phyloP scores from a whole-genome alignment of 371 early-diverging fungal species.

The Mortierella sp. region DNA sequence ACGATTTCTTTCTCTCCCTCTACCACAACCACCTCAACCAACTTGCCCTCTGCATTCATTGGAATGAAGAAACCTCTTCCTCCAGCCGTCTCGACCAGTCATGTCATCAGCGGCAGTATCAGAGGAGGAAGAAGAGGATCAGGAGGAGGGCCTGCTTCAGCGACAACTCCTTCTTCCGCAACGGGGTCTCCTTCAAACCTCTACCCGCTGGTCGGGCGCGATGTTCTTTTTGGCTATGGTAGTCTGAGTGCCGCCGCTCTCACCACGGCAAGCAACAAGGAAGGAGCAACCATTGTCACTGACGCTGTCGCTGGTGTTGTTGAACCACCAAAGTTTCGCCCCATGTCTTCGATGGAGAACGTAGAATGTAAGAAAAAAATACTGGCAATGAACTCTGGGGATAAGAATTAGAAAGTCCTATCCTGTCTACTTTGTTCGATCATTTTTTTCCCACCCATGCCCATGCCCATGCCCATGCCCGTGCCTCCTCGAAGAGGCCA shows the following conservation, averaged over 20 bases:
- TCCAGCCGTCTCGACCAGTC: conserved; percentile 11
- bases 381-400: neutral
- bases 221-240: conserved; percentile 28
- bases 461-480: too few relatives aligned
- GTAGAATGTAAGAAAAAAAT: conserved; percentile 46
- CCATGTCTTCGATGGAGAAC: conserved; percentile 49
- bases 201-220: conserved; percentile 53
- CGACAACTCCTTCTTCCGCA: conserved; percentile 2
- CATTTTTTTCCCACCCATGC: neutral
- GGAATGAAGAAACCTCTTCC: conserved; percentile 30
- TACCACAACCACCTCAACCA: neutral
- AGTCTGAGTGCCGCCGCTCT: conserved; percentile 24
- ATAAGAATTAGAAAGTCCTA: neutral
- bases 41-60: conserved; percentile 33
- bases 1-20: conserved; percentile 27
- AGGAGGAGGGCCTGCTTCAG: neutral
- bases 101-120: neutral
- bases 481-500: too few relatives aligned
- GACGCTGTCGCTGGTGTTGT: neutral
- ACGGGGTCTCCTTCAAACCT: conserved; percentile 24
- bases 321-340: conserved; percentile 22
- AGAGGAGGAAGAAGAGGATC: conserved; percentile 2
- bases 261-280: conserved; percentile 4
- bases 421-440: neutral
- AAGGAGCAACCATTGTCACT: too few relatives aligned